Percentiles rank a stretch among this genome's conserved stretches.
phyloP scores from a whole-genome alignment of 345 rosid genomes.

The Ceriops tagal region DNA sequence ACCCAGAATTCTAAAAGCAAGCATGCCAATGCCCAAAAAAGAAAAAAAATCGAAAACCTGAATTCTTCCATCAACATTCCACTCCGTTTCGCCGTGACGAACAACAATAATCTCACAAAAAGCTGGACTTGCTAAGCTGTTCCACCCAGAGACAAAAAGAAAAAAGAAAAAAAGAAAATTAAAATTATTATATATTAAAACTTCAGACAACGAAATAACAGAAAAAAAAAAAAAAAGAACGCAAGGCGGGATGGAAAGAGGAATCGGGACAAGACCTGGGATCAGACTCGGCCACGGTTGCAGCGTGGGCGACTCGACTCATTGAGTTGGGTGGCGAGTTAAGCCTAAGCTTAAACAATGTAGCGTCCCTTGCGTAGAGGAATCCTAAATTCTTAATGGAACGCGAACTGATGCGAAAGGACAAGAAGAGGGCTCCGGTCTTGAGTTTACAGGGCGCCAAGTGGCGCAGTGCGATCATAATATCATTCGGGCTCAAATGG shows the following conservation, averaged over 20 bases:
- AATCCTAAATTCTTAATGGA: not conserved
- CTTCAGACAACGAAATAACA: no score
- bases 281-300: conserved; percentile 12
- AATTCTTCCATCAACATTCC: conserved; percentile 69
- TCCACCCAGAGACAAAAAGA: not conserved
- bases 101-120: conserved; percentile 67
- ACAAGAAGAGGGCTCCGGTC: not conserved
- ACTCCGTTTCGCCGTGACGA: conserved; percentile 80
- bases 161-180: not conserved
- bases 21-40: no score
- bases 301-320: conserved; percentile 12
- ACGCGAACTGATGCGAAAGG: not conserved
- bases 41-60: conserved; percentile 37
- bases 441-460: not conserved
- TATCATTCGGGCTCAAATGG: not conserved
- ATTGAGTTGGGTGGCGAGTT: conserved; percentile 22
- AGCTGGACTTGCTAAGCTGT: conserved; percentile 27
- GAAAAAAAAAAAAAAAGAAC: not conserved
- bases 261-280: conserved; percentile 17
- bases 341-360: not conserved
- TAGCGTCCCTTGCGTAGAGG: conserved; percentile 1
- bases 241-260: not conserved
- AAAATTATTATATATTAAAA: not conserved
- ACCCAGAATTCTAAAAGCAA: no score
- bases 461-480: conserved; percentile 12